A percentile compares a stretch with the other conserved stretches of the same genome.
Conservation (phyloP, 179 eudicot species). For the Monotropa hypopitys region DNA sequence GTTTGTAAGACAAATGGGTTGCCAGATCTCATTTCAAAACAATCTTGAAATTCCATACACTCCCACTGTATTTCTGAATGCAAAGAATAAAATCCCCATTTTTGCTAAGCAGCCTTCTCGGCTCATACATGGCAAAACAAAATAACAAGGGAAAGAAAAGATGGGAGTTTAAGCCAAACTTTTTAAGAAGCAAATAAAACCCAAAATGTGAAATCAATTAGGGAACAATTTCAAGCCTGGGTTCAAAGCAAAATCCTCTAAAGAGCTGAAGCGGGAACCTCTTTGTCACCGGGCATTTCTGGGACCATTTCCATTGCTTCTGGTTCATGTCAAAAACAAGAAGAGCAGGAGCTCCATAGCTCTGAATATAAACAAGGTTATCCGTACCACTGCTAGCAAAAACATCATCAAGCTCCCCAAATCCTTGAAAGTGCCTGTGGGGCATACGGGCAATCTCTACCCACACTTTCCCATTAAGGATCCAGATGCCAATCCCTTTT, state of each 20-base stretch:
- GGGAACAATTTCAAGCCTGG: slow-evolving; percentile 69
- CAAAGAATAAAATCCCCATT: slow-evolving; percentile 7
- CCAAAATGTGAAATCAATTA: slow-evolving; percentile 12
- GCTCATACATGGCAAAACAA: neutral
- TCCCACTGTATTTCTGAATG: neutral
- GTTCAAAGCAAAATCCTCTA: slow-evolving; percentile 88
- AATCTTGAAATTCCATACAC: neutral
- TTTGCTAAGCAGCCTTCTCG: slow-evolving; percentile 9
- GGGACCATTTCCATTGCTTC: slow-evolving; percentile 84
- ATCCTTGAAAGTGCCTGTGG: slow-evolving; percentile 69
- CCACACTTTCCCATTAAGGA: slow-evolving; percentile 58
- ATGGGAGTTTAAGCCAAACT: neutral
- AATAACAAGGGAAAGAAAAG: neutral
- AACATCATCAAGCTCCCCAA: slow-evolving; percentile 90
- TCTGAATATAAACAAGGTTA: slow-evolving; percentile 70
- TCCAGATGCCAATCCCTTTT: slow-evolving; percentile 92
- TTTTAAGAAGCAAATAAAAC: slow-evolving; percentile 1
- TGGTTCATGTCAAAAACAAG: slow-evolving; percentile 52
- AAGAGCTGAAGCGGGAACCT: slow-evolving; percentile 92
- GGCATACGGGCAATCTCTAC: slow-evolving; percentile 76
- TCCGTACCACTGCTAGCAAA: slow-evolving; percentile 81
- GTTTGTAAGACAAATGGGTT: too few species aligned
- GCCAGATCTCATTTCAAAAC: neutral
- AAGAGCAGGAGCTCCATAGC: slow-evolving; percentile 75
- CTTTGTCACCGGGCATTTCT: slow-evolving; percentile 77